Evolutionary conservation across 2,329 filamentous ascomycete genomes (phyloP), one percentile per base, ranked within the genome.

Genomic region (Fusarium nematophilum): DNA sequence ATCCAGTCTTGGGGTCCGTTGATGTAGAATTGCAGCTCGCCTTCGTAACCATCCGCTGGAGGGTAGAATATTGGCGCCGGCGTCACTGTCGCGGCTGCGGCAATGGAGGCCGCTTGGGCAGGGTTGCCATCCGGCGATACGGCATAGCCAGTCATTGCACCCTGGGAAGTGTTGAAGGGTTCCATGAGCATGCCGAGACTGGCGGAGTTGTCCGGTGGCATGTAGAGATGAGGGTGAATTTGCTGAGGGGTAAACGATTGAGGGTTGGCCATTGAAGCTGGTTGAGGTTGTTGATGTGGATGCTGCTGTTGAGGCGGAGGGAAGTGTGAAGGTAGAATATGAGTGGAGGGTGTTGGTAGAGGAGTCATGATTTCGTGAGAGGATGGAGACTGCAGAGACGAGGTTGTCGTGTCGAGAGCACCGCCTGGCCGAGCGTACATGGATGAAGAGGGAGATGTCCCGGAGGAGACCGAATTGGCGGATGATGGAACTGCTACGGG

Each of bases 21-120:
- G 18, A 81, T 74, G 49, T 78, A 78, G 39, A 74, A 75, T 56
- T 78, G 77, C 45, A 83, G 64, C 65, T 82, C 81, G 8, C 68
- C 72, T 57, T 81, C 77, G 54, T 78, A 83, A 2, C 80, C 80
- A 50, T 83, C 81, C 36, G 75, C 75, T 7, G 71, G 65, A n/a
- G 74, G 72, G 3, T 68, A 59, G 15, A 62, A 54, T 9, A 37
- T 27, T 23, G 57, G 31, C 4, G 30, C 61, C 6, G 48, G 38
- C 15, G 51, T 34, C 10, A 54, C 34, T 3, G 21, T 30, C 3
- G 44, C 34, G 13, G 37, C 26, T 26, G 48, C 49, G 30, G 61
- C 15, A 10, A 59, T 59, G n/a, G 42, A 26, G 27, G 27, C 33
- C 29, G 37, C 17, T 8, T 61, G 45, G 17, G 42, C 31, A 27